Conservation (phyloP, 305 asterid species). For the Rubia balearica region DNA sequence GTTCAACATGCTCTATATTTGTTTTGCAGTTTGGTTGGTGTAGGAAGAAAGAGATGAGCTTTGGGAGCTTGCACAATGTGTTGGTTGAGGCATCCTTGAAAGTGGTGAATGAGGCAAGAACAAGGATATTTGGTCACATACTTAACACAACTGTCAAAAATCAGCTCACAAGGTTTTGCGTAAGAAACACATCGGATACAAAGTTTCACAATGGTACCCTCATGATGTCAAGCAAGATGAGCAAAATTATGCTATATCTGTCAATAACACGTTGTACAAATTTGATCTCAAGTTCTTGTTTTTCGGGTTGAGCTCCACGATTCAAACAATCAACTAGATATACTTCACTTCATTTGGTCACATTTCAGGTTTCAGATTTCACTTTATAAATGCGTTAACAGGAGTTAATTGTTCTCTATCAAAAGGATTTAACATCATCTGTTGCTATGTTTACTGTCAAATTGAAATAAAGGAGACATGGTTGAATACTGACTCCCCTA, state of each 20-base stretch:
- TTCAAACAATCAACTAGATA: neutral
- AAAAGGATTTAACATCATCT: conserved; percentile 62
- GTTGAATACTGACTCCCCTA: conserved; percentile 55
- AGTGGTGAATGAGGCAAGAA: conserved; percentile 80
- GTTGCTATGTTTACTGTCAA: conserved; percentile 88
- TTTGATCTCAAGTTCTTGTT: neutral
- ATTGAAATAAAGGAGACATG: conserved; percentile 66
- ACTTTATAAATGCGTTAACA: conserved; percentile 41
- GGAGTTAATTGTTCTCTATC: conserved; percentile 48
- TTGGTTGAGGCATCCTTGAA: conserved; percentile 65
- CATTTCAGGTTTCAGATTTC: conserved; percentile 45
- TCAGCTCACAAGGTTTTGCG: conserved; percentile 51
- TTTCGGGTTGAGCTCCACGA: no score
- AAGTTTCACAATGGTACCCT: no score
- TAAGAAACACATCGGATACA: no score
- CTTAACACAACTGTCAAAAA: conserved; percentile 64
- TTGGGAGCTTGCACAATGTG: conserved; percentile 53
- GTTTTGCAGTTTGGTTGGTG: neutral
- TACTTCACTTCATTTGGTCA: neutral
- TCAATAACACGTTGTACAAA: neutral
- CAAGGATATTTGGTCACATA: conserved; percentile 78
- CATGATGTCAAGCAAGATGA: no score
- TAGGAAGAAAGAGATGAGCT: conserved; percentile 25
- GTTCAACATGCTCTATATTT: no score
- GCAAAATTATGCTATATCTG: neutral